These are phyloP conservation scores for Pyrenophora graminea DNA, from an alignment of 2,329 filamentous ascomycete species.

Conservation along the genomic window DNA sequence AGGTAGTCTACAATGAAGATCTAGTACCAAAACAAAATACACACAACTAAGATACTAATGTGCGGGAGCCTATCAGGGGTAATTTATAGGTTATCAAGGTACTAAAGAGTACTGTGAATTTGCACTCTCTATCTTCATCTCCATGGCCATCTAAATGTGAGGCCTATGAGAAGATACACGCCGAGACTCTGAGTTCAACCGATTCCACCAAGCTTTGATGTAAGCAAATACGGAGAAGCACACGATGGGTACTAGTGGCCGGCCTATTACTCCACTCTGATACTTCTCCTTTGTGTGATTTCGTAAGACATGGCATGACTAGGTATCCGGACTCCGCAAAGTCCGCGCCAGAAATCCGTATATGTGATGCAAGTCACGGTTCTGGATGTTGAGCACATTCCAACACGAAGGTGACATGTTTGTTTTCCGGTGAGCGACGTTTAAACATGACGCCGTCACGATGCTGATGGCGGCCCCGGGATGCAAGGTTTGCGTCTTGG, in stretches of 20 bases:
- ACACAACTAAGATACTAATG: too few species aligned
- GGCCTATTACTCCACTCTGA: not conserved
- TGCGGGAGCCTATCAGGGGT: too few species aligned
- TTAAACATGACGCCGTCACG: conserved; percentile 17
- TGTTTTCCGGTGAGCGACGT: conserved; percentile 25
- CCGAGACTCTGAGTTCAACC: too few species aligned
- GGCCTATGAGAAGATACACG: too few species aligned
- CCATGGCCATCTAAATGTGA: too few species aligned
- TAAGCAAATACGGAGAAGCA: too few species aligned
- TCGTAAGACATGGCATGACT: too few species aligned
- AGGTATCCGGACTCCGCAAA: conserved; percentile 14
- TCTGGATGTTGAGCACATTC: conserved; percentile 23
- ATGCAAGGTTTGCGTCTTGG: conserved; percentile 32
- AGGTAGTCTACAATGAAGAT: too few species aligned
- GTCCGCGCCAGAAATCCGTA: conserved; percentile 12
- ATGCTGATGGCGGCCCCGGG: conserved; percentile 13
- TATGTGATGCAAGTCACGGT: conserved; percentile 17
- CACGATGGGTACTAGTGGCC: not conserved
- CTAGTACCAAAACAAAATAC: too few species aligned
- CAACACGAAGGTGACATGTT: conserved; percentile 1
- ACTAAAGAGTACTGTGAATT: too few species aligned
- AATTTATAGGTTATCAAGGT: too few species aligned
- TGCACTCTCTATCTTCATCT: too few species aligned
- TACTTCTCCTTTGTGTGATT: conserved; percentile 18
- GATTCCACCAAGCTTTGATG: not conserved